Evolutionary conservation across 495 filamentous ascomycete species (phyloP).

Genomic region (Podospora pseudopauciseta): DNA sequence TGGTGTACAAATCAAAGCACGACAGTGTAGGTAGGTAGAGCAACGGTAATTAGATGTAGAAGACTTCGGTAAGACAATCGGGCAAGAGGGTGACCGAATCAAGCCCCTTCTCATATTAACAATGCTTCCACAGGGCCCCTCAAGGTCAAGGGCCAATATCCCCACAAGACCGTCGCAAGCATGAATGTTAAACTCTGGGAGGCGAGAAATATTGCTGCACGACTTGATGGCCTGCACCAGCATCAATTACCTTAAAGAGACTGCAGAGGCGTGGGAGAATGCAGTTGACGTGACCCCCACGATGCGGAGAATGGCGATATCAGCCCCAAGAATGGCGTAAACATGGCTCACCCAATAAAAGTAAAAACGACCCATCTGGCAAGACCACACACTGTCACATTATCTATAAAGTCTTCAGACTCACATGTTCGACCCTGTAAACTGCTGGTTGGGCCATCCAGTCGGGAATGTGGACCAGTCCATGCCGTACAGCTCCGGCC

Average conservation of each 20-base stretch:
- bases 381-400: background rate
- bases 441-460: slow-evolving; percentile 12
- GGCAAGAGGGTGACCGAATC: too few relatives aligned
- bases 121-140: too few relatives aligned
- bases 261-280: background rate
- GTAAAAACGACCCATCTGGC: background rate
- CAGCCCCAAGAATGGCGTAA: slow-evolving; percentile 15
- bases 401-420: background rate
- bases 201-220: background rate
- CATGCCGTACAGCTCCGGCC: slow-evolving; percentile 23
- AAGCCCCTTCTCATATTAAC: too few relatives aligned
- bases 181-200: too few relatives aligned
- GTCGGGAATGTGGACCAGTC: slow-evolving; percentile 25
- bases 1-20: too few relatives aligned
- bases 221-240: too few relatives aligned
- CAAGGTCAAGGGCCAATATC: too few relatives aligned
- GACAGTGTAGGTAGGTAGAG: too few relatives aligned
- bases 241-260: background rate
- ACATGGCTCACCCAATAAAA: slow-evolving; percentile 8
- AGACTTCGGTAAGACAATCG: too few relatives aligned
- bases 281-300: slow-evolving; percentile 12
- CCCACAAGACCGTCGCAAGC: too few relatives aligned
- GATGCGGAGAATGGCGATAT: slow-evolving; percentile 25
- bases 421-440: background rate
- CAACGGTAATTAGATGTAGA: too few relatives aligned